phyloP scores from a whole-genome alignment of 306 rosid genomes.

The Phaseolus lunatus region DNA sequence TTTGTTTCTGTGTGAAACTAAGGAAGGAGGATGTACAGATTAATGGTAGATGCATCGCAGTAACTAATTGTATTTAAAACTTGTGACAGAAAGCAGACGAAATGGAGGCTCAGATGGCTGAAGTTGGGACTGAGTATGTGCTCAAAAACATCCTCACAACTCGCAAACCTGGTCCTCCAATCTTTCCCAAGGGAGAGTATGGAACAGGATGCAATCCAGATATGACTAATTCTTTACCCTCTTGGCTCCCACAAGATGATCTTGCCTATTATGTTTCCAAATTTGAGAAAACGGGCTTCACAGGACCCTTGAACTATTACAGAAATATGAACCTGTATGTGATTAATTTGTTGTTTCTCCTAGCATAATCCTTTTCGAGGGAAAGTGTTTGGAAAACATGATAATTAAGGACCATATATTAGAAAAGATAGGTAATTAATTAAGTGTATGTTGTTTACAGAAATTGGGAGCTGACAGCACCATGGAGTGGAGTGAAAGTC shows the following conservation, averaged over 20 bases:
- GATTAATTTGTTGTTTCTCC: no score
- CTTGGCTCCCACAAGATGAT: slow-evolving; percentile 59
- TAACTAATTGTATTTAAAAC: no score
- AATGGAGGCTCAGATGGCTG: slow-evolving; percentile 50
- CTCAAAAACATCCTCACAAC: slow-evolving; percentile 41
- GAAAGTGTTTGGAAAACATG: no score
- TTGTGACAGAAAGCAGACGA: slow-evolving; percentile 35
- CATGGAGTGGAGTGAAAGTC: slow-evolving; percentile 44
- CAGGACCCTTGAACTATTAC: slow-evolving; percentile 58
- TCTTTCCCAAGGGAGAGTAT: slow-evolving; percentile 41
- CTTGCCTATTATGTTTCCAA: slow-evolving; percentile 49
- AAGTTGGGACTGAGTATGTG: slow-evolving; percentile 42
- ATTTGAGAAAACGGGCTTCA: slow-evolving; percentile 58
- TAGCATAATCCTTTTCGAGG: no score
- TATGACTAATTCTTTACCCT: slow-evolving; percentile 38
- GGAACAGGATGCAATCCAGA: slow-evolving; percentile 41
- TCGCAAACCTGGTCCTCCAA: slow-evolving; percentile 40
- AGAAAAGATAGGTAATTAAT: neutral
- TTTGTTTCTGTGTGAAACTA: no score
- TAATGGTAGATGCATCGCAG: no score
- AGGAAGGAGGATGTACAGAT: no score
- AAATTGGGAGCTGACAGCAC: slow-evolving; percentile 51
- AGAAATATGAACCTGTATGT: slow-evolving; percentile 29
- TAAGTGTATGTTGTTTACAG: slow-evolving; percentile 33
- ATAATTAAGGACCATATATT: no score